Evolutionary conservation across 2,329 filamentous ascomycete species (phyloP).

Genomic region (Paraphoma sp.): DNA sequence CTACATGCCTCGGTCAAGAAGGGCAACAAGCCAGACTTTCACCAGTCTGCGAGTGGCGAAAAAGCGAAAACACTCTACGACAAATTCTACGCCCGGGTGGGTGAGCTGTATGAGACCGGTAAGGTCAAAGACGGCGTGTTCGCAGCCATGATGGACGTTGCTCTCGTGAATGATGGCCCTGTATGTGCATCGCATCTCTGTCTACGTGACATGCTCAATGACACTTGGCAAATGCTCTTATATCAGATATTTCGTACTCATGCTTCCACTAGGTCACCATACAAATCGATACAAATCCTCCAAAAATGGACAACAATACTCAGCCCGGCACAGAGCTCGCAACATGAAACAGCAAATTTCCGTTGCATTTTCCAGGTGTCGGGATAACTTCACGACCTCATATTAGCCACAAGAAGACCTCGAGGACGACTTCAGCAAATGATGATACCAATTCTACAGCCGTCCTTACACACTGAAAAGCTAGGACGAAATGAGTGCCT

Average conservation of each 20-base stretch:
- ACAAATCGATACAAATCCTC: slow-evolving; percentile 56
- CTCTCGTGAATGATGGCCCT: slow-evolving; percentile 84
- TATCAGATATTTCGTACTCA: not conserved
- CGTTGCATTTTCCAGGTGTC: not conserved
- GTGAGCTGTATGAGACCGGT: slow-evolving; percentile 72
- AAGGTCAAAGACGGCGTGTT: slow-evolving; percentile 95
- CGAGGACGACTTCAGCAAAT: too few relatives aligned
- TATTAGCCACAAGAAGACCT: too few relatives aligned
- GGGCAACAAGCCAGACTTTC: slow-evolving; percentile 93
- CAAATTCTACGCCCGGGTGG: slow-evolving; percentile 79
- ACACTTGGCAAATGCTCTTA: not conserved
- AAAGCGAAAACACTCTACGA: slow-evolving; percentile 84
- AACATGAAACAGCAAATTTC: not conserved
- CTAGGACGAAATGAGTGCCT: not conserved
- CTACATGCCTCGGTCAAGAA: slow-evolving; percentile 93
- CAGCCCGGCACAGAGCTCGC: too few relatives aligned
- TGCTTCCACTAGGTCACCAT: slow-evolving; percentile 53
- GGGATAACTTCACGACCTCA: not conserved
- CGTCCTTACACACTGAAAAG: not conserved
- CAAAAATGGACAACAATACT: slow-evolving; percentile 41
- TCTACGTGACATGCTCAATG: not conserved
- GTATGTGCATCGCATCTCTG: slow-evolving; percentile 55
- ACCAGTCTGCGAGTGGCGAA: slow-evolving; percentile 79
- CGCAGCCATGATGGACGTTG: slow-evolving; percentile 98
- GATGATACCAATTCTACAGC: too few relatives aligned